phyloP scores from a whole-genome alignment of 2,329 filamentous ascomycete genomes.

The Thyridium curvatum region DNA sequence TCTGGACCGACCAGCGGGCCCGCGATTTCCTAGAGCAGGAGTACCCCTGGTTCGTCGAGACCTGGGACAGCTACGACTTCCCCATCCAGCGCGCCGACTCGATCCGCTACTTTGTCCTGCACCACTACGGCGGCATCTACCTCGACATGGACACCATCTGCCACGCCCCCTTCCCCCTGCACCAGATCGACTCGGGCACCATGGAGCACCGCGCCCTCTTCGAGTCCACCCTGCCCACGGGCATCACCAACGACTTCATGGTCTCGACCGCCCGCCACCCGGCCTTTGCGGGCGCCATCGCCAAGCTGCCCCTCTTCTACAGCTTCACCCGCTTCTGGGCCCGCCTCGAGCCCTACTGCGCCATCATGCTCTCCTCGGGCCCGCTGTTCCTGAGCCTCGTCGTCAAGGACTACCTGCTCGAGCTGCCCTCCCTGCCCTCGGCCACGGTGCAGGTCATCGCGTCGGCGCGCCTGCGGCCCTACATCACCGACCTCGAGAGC shows the following conservation, averaged over 20 bases:
- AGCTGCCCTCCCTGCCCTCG: conserved; percentile 26
- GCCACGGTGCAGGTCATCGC: conserved; percentile 20
- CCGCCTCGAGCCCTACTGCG: conserved; percentile 60
- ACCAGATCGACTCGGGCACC: conserved; percentile 13
- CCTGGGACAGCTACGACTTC: conserved; percentile 67
- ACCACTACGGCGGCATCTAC: conserved; percentile 74
- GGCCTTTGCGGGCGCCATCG: conserved; percentile 66
- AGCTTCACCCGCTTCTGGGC: conserved; percentile 54
- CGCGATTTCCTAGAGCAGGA: conserved; percentile 66
- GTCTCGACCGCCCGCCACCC: conserved; percentile 65
- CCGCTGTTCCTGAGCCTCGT: conserved; percentile 71
- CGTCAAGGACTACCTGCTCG: conserved; percentile 66
- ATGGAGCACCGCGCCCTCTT: conserved; percentile 18
- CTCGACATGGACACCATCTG: conserved; percentile 60
- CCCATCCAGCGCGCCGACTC: conserved; percentile 73
- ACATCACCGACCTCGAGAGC: conserved; percentile 23
- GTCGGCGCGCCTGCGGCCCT: conserved; percentile 19
- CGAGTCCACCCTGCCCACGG: conserved; percentile 59
- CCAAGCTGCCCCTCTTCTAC: conserved; percentile 56
- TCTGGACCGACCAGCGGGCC: conserved; percentile 69
- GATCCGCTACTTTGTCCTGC: conserved; percentile 73
- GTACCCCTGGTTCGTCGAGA: conserved; percentile 75
- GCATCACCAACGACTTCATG: conserved; percentile 79
- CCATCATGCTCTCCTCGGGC: conserved; percentile 73
- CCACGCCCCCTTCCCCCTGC: conserved; percentile 13